phyloP scores from a whole-genome alignment of 805 yeast genomes.

The Torulaspora gathmanii region DNA sequence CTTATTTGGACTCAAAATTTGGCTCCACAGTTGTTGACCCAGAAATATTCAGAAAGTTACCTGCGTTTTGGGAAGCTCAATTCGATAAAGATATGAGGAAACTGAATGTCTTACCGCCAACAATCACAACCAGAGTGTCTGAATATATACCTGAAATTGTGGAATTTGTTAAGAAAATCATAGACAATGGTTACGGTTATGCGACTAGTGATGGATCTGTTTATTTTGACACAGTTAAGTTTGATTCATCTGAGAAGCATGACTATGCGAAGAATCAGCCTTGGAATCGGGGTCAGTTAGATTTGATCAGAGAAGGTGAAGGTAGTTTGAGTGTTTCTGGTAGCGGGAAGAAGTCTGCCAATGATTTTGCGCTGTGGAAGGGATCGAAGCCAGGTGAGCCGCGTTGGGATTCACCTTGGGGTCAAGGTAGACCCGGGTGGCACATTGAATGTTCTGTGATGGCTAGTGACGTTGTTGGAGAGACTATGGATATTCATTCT shows the following conservation, averaged over 20 bases:
- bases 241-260: constrained; percentile 68
- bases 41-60: constrained; percentile 69
- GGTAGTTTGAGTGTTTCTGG: constrained; percentile 61
- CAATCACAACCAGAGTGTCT: constrained; percentile 87
- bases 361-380: constrained; percentile 97
- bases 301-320: constrained; percentile 88
- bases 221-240: constrained; percentile 84
- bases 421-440: constrained; percentile 98
- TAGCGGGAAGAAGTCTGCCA: constrained; percentile 61
- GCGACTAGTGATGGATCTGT: constrained; percentile 84
- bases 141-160: constrained; percentile 94
- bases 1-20: constrained; percentile 60
- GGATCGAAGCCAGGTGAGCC: constrained; percentile 97
- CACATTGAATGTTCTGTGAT: constrained; percentile 98
- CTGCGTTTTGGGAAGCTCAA: constrained; percentile 84
- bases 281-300: constrained; percentile 90
- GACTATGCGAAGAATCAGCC: constrained; percentile 95
- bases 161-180: constrained; percentile 67
- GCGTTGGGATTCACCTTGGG: constrained; percentile 94
- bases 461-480: constrained; percentile 88
- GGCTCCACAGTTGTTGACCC: constrained; percentile 84
- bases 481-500: constrained; percentile 85
- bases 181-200: constrained; percentile 79
- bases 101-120: constrained; percentile 79
- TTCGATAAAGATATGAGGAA: constrained; percentile 81